Base-by-base conservation (phyloP, 2,329 filamentous ascomycete species). In the Allantophomopsis cytisporea region DNA sequence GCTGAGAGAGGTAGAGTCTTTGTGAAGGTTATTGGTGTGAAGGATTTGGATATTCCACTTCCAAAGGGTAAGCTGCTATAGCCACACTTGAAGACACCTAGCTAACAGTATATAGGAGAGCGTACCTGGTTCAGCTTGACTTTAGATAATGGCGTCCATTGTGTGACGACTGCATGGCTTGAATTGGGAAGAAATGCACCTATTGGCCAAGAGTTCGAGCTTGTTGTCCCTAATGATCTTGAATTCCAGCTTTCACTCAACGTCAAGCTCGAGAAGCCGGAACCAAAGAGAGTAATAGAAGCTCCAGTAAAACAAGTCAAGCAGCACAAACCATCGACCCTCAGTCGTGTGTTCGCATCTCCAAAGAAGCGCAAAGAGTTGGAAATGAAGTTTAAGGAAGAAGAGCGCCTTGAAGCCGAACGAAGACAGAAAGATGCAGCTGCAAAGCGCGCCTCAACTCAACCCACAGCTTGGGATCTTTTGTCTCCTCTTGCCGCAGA, bases 171-270 rank as follows among this genome's bases (percentile, higher is more conserved):
- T 3, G 81, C 87, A 1, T 95, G 87, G 84, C 69, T 96, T 7
- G 91, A 98, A 59, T 69, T 98, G 43, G 87, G 86, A 15, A 83
- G 83, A 50, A 89, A 83, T 43, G 89, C 91, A 2, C 87, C 91
- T 0, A 96, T 98, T 50, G 91, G 89, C 6, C 91, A 98, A 55
- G 91, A 98, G 57, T 98, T 98, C 51, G 91, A 98, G 63, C 77
- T 98, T 35, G 88, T 96, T 23, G 91, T 98, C 18, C 80, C 93
- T 37, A 91, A 94, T 50, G 91, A 98, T 51, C 76, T 98, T n/a
- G 91, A 98, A 59, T 98, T 98, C 64, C 91, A 98, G 61, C 74
- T 98, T 31, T 96, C 91, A 1, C 73, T 98, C 12, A 94, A 95
- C 49, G 93, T 94, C 47, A 95, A 95, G 65, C 71, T 96, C 17